phyloP scores from a whole-genome alignment of 495 filamentous ascomycete species.

The Neurospora discreta region DNA sequence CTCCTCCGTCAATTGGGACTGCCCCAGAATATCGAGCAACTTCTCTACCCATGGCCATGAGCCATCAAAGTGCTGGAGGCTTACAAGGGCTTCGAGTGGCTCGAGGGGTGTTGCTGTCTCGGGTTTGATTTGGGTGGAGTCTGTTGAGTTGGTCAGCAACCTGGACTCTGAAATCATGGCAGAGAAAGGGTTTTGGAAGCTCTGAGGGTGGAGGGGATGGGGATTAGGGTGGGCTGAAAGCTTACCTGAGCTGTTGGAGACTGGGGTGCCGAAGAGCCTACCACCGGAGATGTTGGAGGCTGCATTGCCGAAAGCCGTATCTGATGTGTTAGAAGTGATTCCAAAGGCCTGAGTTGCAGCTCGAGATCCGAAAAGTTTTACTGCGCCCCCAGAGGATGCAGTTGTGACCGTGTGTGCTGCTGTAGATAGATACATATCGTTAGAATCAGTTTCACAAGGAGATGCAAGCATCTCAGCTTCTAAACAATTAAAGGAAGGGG shows the following conservation, averaged over 20 bases:
- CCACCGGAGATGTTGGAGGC: background rate
- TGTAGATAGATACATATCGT: background rate
- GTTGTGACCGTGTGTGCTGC: background rate
- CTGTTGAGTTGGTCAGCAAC: background rate
- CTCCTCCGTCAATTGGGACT: background rate
- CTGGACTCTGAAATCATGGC: background rate
- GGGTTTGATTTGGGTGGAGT: background rate
- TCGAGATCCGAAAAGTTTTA: background rate
- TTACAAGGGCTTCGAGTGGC: conserved; percentile 22
- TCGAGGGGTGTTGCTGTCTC: conserved; percentile 1
- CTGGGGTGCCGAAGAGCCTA: background rate
- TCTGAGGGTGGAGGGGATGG: background rate
- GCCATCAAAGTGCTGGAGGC: conserved; percentile 41
- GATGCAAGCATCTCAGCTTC: background rate
- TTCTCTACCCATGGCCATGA: conserved; percentile 24
- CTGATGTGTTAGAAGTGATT: background rate
- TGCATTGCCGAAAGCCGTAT: background rate
- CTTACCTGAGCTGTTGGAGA: background rate
- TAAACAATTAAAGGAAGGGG: background rate
- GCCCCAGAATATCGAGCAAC: conserved; percentile 10
- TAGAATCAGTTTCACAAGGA: background rate
- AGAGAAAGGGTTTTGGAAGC: background rate
- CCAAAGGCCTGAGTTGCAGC: background rate
- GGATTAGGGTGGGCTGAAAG: background rate
- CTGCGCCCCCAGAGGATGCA: background rate